Evolutionary conservation across 2,329 filamentous ascomycete genomes (phyloP).

Genomic region (Lecanicillium sp.): DNA sequence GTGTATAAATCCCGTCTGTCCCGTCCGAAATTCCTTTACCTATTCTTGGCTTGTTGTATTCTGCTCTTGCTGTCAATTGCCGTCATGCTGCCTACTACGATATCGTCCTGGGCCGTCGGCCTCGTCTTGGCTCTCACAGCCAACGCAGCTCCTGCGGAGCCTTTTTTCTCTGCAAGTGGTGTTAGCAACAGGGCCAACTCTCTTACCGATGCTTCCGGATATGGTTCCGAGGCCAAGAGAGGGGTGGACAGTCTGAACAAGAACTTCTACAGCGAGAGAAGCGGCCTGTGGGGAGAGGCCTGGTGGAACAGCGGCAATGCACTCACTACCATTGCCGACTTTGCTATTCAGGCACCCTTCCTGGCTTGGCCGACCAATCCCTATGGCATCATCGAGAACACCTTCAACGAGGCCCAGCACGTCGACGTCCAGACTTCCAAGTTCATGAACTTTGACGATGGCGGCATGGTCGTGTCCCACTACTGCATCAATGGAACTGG

Average conservation of each 20-base stretch:
- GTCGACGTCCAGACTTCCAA: slow-evolving; percentile 33
- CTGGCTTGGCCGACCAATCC: slow-evolving; percentile 34
- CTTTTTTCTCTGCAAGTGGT: background rate
- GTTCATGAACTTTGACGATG: slow-evolving; percentile 24
- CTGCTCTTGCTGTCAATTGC: background rate
- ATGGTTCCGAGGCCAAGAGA: slow-evolving; percentile 27
- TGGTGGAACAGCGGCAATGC: slow-evolving; percentile 73
- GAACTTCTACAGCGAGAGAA: slow-evolving; percentile 52
- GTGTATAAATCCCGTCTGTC: background rate
- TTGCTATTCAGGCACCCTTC: slow-evolving; percentile 31
- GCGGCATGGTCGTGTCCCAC: slow-evolving; percentile 32
- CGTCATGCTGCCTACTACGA: background rate
- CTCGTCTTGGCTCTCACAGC: background rate
- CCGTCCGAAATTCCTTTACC: no score
- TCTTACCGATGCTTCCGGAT: slow-evolving; percentile 21
- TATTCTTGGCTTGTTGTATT: background rate
- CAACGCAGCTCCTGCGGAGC: background rate
- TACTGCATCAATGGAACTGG: slow-evolving; percentile 28
- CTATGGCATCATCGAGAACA: slow-evolving; percentile 36
- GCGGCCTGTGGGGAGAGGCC: slow-evolving; percentile 57
- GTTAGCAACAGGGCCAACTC: background rate
- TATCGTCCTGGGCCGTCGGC: background rate
- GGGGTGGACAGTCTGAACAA: slow-evolving; percentile 43
- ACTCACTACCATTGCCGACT: slow-evolving; percentile 56
- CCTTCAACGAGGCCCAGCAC: slow-evolving; percentile 40